A percentile compares a stretch with the other conserved stretches of the same genome.
Evolutionary conservation across 2,329 filamentous ascomycete genomes (phyloP).

Genomic region (Epicoccum nigrum): DNA sequence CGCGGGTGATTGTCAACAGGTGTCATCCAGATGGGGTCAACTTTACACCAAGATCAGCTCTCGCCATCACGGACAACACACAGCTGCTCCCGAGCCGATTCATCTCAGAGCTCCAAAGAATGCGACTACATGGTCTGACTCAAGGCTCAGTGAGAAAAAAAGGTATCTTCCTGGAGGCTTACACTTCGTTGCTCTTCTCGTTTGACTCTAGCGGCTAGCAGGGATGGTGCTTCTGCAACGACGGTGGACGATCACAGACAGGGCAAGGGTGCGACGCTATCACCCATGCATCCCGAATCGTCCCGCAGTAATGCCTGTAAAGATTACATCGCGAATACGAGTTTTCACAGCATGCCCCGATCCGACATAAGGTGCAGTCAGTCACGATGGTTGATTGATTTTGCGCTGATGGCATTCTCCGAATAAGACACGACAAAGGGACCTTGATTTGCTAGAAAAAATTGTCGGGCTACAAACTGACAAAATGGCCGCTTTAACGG

Average conservation of each 20-base stretch:
- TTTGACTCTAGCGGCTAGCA: constrained; percentile 38
- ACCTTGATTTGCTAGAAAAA: neutral
- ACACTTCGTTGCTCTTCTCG: constrained; percentile 15
- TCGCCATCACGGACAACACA: too few relatives aligned
- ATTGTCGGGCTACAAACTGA: neutral
- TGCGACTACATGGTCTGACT: neutral
- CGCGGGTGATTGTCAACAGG: neutral
- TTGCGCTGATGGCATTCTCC: neutral
- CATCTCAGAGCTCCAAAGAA: neutral
- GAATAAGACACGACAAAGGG: neutral
- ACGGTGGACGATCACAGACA: constrained; percentile 41
- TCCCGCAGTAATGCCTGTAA: constrained; percentile 32
- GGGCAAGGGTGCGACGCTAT: constrained; percentile 37
- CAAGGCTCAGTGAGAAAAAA: neutral
- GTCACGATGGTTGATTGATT: constrained; percentile 2
- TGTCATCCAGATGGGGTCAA: constrained; percentile 1
- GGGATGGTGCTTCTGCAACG: constrained; percentile 36
- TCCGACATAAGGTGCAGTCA: constrained; percentile 20
- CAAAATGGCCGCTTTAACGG: neutral
- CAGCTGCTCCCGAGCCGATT: too few relatives aligned
- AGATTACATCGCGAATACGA: constrained; percentile 22
- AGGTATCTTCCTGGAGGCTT: constrained; percentile 13
- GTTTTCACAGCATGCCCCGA: constrained; percentile 19
- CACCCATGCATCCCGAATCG: constrained; percentile 41
- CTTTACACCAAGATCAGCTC: neutral